Conservation (phyloP, 2,329 filamentous ascomycete genomes). For the Stemphylium vesicarium region DNA sequence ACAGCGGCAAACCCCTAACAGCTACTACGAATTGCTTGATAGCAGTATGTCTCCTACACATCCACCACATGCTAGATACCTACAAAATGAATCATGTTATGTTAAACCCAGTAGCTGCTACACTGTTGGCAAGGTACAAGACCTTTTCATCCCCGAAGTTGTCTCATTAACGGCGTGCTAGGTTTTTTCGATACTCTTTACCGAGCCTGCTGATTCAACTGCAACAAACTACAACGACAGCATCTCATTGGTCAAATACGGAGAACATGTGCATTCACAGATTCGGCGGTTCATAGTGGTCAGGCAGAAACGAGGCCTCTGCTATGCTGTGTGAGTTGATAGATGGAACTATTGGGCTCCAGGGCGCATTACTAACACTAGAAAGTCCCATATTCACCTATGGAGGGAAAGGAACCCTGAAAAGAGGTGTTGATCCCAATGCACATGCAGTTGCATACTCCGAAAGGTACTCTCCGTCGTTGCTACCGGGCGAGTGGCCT, state of each 20-base stretch:
- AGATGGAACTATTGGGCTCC: too few relatives aligned
- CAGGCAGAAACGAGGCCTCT: not conserved
- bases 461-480: conserved; percentile 9
- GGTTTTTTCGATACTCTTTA: conserved; percentile 4
- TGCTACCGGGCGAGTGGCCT: conserved; percentile 34
- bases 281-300: conserved; percentile 6
- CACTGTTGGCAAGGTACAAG: not conserved
- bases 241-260: not conserved
- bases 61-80: too few relatives aligned
- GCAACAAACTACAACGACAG: not conserved
- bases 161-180: not conserved
- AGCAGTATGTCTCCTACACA: too few relatives aligned
- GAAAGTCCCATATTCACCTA: conserved; percentile 19
- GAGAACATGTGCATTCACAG: not conserved
- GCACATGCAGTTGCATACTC: conserved; percentile 50
- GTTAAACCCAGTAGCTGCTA: not conserved
- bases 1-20: too few relatives aligned
- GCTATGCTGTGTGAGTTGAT: not conserved
- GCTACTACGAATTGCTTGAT: too few relatives aligned
- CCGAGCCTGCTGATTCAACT: not conserved
- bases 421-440: conserved; percentile 10
- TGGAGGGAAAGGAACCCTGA: conserved; percentile 7
- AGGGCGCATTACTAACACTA: not conserved
- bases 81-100: too few relatives aligned
- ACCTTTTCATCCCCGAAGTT: not conserved